Evolutionary conservation across 2,329 filamentous ascomycete species (phyloP), one percentile per base, ranked within the genome.

Genomic region (Knufia fluminis): DNA sequence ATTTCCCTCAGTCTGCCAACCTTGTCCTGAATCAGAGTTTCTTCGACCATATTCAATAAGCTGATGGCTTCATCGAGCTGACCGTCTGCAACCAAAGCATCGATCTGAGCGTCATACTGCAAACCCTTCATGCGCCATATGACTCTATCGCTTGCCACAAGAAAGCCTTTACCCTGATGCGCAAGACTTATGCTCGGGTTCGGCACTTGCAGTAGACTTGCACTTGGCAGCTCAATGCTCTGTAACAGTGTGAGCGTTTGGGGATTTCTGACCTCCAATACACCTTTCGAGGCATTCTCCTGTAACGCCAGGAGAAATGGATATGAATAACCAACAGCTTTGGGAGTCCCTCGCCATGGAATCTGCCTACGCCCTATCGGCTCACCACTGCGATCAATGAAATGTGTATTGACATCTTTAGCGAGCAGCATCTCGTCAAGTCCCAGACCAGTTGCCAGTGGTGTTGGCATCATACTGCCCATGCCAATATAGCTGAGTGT

Each of bases 401-500:
- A 98, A 46, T 96, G 71, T 1, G 90, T 94, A 64, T 96, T 94
- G 60, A 96, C 88, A 59, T 98, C 92, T 66, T 94, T 95, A n/a
- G 91, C 88, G n/a, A 98, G 75, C 51, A 98, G 70, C 64, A 97
- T 79, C 67, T 96, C 80, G 3, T 86, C 86, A 55, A 94, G 86
- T 2, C 80, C 79, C 10, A 98, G 74, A 58, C 84, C 84, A 4
- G 90, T 83, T 4, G 87, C 87, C 59, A 98, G 75, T 4, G 92
- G 94, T 61, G 87, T 94, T 1, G 92, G 91, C 49, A 91, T 87
- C 71, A 89, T 92, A 36, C 87, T 86, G 44, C 87, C 89, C 63
- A 97, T 82, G 1, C 91, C 91, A 78, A 97, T 94, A 63, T 97
- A 97, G 39, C 90, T 89, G 88, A 97, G 96, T 42, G 88, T 86